Conservation (phyloP, 371 early-diverging fungal genomes). For the Zychaea mexicana region DNA sequence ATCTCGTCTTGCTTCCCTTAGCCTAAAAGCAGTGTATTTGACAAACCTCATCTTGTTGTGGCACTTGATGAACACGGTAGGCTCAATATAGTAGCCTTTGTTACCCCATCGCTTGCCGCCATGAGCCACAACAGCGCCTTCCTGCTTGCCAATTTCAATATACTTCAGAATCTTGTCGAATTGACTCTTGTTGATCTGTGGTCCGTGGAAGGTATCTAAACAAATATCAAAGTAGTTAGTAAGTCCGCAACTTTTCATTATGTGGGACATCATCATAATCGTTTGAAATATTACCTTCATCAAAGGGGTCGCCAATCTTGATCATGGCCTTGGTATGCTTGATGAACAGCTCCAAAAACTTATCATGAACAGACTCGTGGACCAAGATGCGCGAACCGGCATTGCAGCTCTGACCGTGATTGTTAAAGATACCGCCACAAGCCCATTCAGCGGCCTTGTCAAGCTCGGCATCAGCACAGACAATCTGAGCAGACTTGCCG, state of each 20-base stretch:
- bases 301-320: slow-evolving; percentile 65
- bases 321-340: slow-evolving; percentile 56
- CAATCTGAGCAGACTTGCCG: slow-evolving; percentile 88
- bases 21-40: too few species aligned
- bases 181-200: slow-evolving; percentile 76
- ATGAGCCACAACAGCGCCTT: slow-evolving; percentile 59
- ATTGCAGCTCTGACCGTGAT: slow-evolving; percentile 89
- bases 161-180: slow-evolving; percentile 73
- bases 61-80: slow-evolving; percentile 79
- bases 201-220: slow-evolving; percentile 64
- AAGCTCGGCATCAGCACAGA: slow-evolving; percentile 84
- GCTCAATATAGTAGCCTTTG: slow-evolving; percentile 79
- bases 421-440: slow-evolving; percentile 73
- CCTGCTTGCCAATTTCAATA: slow-evolving; percentile 59
- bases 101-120: slow-evolving; percentile 74
- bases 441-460: slow-evolving; percentile 75
- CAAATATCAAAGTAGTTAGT: neutral
- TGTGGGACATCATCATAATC: slow-evolving; percentile 64
- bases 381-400: slow-evolving; percentile 86
- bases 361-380: slow-evolving; percentile 76
- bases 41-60: slow-evolving; percentile 60
- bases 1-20: too few species aligned
- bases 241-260: neutral
- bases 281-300: slow-evolving; percentile 49
- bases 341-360: slow-evolving; percentile 70